Conservation (phyloP, 2,329 filamentous ascomycete genomes). For the Colletotrichum theobromicola region DNA sequence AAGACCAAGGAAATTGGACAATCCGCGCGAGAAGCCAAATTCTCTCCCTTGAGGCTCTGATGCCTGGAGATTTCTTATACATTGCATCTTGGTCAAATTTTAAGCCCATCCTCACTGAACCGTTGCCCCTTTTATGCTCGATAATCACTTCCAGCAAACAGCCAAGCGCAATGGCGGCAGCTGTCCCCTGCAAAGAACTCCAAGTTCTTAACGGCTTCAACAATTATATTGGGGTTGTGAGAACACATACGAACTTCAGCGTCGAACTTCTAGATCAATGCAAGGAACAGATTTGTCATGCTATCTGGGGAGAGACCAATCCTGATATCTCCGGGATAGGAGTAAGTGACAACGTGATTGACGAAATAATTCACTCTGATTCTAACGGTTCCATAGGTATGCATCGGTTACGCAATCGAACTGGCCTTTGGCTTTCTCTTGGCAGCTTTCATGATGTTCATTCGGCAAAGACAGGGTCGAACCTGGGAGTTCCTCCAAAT, state of each 20-base stretch:
- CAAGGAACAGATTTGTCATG: not conserved
- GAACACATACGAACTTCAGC: not conserved
- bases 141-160: no score
- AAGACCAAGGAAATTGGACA: no score
- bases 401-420: not conserved
- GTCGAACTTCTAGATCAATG: not conserved
- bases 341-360: not conserved
- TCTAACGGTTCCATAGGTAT: not conserved
- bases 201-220: not conserved
- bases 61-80: no score
- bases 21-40: no score
- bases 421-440: not conserved
- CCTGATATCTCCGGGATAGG: not conserved
- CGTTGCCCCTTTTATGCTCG: not conserved
- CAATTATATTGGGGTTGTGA: not conserved
- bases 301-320: not conserved
- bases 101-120: not conserved
- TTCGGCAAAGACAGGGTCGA: conserved; percentile 25
- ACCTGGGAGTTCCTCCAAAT: not conserved
- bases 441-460: not conserved
- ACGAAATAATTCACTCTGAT: not conserved
- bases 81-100: no score
- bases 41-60: no score
- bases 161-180: not conserved
- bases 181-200: not conserved